Evolutionary conservation across 495 filamentous ascomycete species (phyloP), one percentile per base, ranked within the genome.

Genomic region (Elaphomyces granulatus): DNA sequence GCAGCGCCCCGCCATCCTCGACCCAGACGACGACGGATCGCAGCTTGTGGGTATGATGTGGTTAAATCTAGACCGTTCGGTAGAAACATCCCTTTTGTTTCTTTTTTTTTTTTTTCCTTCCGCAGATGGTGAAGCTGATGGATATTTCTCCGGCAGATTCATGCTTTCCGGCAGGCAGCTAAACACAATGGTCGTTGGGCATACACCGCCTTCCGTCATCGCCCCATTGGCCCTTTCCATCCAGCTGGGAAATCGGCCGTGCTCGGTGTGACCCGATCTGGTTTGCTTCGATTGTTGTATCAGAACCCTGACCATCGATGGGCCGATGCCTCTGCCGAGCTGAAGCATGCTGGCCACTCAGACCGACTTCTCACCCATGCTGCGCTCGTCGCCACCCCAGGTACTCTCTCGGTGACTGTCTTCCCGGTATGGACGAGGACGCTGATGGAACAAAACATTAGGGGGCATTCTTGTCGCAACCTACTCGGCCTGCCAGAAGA

Each of bases 11-110:
- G 72, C 73, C 46, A 56, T 70, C 15, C 48, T 61, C 26, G 81
- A 85, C 47, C 57, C 70, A 8, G 64, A 78, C 34, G 81, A 86
- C 49, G 81, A 92, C 45, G 63, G 79, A 15, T 71, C 73, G 40
- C 74, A 75, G 32, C 64, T 92, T n/a, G 81, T 93, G 15, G 87
- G 86, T 3, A 71, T 83, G 55, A 78, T 80, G 59, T 94, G 87
- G 87, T 60, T 93, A 33, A 78, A 74, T 49, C 55, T 71, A n/a
- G 61, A 68, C 39, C 68, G 74, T 44, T 63, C 60, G 39, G 74
- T 75, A 61, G n/a, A n/a, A n/a, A n/a, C 46, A 60, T 55, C 18
- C 10, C 35, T 23, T 26, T 36, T 43, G 20, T 18, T 46, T 17
- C 41, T 19, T 19, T 47, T 15, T 40, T 16, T 19, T 16, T 18